Conservation (phyloP, 495 filamentous ascomycete genomes). For the Xylaria nigripes region DNA sequence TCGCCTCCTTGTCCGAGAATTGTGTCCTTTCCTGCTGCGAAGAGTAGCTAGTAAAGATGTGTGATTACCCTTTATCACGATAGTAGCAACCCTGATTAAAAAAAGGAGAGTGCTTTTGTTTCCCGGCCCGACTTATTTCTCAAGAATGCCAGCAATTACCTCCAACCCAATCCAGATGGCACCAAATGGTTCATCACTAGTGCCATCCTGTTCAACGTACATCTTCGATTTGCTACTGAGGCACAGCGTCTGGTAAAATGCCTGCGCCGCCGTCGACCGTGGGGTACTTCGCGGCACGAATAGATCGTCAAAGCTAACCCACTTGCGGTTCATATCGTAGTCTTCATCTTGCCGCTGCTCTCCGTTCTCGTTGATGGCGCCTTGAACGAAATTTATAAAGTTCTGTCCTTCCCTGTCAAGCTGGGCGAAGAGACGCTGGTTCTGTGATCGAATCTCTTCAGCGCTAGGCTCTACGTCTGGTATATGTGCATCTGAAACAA, state of each 20-base stretch:
- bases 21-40: not conserved
- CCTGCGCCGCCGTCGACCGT: constrained; percentile 58
- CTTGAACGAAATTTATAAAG: constrained; percentile 49
- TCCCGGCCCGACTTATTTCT: not conserved
- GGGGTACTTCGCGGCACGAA: constrained; percentile 47
- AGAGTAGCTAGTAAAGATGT: not conserved
- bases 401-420: constrained; percentile 35
- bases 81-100: not conserved
- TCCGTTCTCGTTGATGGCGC: constrained; percentile 28
- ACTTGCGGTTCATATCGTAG: constrained; percentile 27
- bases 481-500: not conserved
- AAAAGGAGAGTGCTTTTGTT: not conserved
- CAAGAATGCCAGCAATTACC: not conserved
- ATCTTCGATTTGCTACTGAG: constrained; percentile 59
- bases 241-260: constrained; percentile 61
- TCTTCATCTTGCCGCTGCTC: constrained; percentile 29
- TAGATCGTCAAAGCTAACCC: constrained; percentile 52
- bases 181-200: constrained; percentile 28
- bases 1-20: not conserved
- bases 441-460: constrained; percentile 8
- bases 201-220: constrained; percentile 44
- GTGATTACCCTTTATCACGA: not conserved
- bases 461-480: not conserved
- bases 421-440: constrained; percentile 9
- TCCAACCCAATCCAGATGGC: constrained; percentile 27